A percentile compares a stretch with the other conserved stretches of the same genome.
Evolutionary conservation across 176 grass and related monocot species (phyloP).

Genomic region (Dactylis glomerata): DNA sequence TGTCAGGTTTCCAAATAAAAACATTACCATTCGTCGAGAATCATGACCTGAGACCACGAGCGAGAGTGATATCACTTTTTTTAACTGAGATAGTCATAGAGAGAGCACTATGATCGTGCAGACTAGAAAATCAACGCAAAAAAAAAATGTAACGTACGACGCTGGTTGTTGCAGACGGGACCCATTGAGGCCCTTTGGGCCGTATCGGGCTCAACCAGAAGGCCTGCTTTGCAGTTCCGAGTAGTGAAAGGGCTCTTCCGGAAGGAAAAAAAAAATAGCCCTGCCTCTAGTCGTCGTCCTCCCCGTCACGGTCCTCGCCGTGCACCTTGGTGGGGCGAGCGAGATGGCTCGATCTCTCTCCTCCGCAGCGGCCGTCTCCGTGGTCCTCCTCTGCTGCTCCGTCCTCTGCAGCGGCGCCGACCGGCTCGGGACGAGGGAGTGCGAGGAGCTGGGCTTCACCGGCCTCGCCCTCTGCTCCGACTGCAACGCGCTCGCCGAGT

Average conservation of each 20-base stretch:
- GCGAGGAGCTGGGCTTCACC: conserved; percentile 95
- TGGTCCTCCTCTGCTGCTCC: conserved; percentile 31
- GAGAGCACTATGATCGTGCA: too few relatives aligned
- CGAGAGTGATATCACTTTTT: too few relatives aligned
- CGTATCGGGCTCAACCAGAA: background rate
- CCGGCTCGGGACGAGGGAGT: conserved; percentile 55
- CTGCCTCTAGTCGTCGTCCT: background rate
- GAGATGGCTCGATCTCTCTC: conserved; percentile 32
- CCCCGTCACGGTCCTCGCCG: background rate
- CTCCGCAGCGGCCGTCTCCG: background rate
- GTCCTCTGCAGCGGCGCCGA: conserved; percentile 29
- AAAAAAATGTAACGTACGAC: too few relatives aligned
- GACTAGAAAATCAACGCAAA: too few relatives aligned
- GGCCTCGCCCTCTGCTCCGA: conserved; percentile 98
- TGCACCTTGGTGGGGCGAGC: background rate
- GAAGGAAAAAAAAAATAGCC: background rate
- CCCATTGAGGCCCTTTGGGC: background rate
- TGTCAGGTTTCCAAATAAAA: too few relatives aligned
- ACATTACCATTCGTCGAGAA: too few relatives aligned
- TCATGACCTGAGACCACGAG: too few relatives aligned
- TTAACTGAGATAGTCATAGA: too few relatives aligned
- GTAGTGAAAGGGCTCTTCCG: background rate
- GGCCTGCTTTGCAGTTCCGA: background rate
- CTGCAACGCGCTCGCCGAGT: conserved; percentile 76
- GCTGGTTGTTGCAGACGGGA: too few relatives aligned